Evolutionary conservation across 1,284 basidiomycete genomes (phyloP).

Genomic region (Puccinia triticina): DNA sequence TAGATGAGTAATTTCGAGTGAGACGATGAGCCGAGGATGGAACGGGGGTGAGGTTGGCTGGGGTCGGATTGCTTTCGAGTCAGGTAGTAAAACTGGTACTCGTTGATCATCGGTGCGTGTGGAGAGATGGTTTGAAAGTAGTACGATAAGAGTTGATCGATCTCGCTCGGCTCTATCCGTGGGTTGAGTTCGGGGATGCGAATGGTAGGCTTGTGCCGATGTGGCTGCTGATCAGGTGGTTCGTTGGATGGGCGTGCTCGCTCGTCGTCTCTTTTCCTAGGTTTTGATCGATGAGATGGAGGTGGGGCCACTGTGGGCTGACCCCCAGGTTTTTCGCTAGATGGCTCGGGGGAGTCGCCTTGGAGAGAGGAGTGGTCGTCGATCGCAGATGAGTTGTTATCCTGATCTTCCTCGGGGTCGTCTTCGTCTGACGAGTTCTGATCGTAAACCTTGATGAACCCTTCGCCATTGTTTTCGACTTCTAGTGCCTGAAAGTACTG

Average conservation of each 20-base stretch:
- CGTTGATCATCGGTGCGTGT: constrained; percentile 13
- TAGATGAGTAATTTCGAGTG: constrained; percentile 11
- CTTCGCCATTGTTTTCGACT: constrained; percentile 74
- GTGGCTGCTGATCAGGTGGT: not conserved
- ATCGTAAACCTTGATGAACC: constrained; percentile 81
- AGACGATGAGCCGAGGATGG: constrained; percentile 23
- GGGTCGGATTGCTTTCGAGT: not conserved
- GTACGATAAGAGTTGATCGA: not conserved
- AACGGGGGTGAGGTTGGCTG: not conserved
- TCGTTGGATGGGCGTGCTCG: not conserved
- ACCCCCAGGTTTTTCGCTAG: too few species aligned
- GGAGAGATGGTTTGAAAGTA: constrained; percentile 15
- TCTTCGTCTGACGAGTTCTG: constrained; percentile 53
- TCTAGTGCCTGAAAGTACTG: constrained; percentile 60
- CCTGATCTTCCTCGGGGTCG: constrained; percentile 55
- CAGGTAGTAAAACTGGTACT: constrained; percentile 10
- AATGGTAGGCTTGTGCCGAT: not conserved
- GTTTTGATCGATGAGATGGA: not conserved
- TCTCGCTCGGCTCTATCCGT: not conserved
- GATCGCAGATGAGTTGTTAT: too few species aligned
- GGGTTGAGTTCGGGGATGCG: not conserved
- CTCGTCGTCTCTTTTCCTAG: not conserved
- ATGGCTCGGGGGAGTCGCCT: too few species aligned
- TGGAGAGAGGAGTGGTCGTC: too few species aligned
- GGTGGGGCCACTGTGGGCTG: not conserved